Percentiles rank a stretch among this genome's conserved stretches.
phyloP scores from a whole-genome alignment of 208 protist species.

The Leptomonas seymouri region DNA sequence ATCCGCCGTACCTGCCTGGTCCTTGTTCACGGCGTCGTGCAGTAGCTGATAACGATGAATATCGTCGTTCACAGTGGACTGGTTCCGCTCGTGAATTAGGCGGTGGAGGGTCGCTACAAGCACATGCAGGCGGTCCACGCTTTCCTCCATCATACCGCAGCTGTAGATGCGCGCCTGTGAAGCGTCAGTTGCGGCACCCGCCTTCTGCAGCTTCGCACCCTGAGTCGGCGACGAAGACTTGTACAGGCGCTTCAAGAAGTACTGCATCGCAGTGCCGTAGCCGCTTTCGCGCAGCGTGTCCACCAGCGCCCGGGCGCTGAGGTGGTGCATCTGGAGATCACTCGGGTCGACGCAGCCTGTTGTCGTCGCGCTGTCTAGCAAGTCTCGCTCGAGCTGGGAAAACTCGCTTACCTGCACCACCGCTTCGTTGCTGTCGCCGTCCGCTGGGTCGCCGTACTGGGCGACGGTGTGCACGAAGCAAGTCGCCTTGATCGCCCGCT shows the following conservation, averaged over 20 bases:
- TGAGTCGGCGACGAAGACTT: background rate
- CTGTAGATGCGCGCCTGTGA: slow-evolving; percentile 23
- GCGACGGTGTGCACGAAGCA: slow-evolving; percentile 50
- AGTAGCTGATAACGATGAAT: slow-evolving; percentile 85
- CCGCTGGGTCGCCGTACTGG: slow-evolving; percentile 69
- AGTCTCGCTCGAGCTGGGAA: slow-evolving; percentile 66
- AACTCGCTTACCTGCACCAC: slow-evolving; percentile 74
- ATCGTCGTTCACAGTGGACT: slow-evolving; percentile 90
- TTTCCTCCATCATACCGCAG: slow-evolving; percentile 41
- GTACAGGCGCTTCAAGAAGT: slow-evolving; percentile 41
- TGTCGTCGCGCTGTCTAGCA: slow-evolving; percentile 56
- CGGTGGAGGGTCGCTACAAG: slow-evolving; percentile 46
- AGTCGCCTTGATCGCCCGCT: slow-evolving; percentile 40
- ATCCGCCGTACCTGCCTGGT: slow-evolving; percentile 86
- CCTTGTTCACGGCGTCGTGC: slow-evolving; percentile 89
- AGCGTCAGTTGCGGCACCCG: background rate
- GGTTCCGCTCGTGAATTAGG: slow-evolving; percentile 70
- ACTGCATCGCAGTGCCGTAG: slow-evolving; percentile 42
- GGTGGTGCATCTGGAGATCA: slow-evolving; percentile 65
- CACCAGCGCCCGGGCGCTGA: slow-evolving; percentile 63
- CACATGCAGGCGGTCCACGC: slow-evolving; percentile 45
- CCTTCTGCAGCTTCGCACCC: background rate
- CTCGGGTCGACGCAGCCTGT: slow-evolving; percentile 52
- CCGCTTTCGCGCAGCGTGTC: slow-evolving; percentile 75
- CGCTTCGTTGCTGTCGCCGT: slow-evolving; percentile 63